A percentile compares a stretch with the other conserved stretches of the same genome.
Evolutionary conservation across 768 basidiomycete genomes (phyloP).

Genomic region (Tulasnella sp.): DNA sequence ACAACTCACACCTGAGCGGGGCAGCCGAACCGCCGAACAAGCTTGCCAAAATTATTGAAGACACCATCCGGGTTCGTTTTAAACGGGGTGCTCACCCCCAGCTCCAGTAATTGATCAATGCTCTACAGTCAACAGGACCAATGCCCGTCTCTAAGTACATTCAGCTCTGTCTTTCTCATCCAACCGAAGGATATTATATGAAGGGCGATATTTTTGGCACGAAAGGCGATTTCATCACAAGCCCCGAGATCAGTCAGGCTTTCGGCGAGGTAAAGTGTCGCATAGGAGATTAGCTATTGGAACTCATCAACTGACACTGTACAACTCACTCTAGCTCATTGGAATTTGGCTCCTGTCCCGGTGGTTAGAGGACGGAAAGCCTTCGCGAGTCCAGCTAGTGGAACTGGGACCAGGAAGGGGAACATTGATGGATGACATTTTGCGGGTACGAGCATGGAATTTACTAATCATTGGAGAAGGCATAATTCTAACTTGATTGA

Average conservation of each 20-base stretch:
- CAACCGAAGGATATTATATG: slow-evolving; percentile 90
- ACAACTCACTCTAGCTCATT: slow-evolving; percentile 58
- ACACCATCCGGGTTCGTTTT: not conserved
- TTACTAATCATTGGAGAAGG: not conserved
- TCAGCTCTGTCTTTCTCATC: slow-evolving; percentile 86
- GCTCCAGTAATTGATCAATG: not conserved
- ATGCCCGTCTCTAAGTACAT: slow-evolving; percentile 86
- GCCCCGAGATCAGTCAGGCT: slow-evolving; percentile 92
- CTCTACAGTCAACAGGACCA: slow-evolving; percentile 74
- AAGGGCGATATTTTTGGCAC: slow-evolving; percentile 74
- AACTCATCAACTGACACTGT: not conserved
- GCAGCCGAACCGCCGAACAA: not conserved
- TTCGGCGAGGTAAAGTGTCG: slow-evolving; percentile 78
- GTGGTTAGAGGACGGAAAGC: slow-evolving; percentile 53
- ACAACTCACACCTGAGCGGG: not conserved
- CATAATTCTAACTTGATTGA: slow-evolving; percentile 43
- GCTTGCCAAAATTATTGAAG: slow-evolving; percentile 12
- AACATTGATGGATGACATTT: slow-evolving; percentile 83
- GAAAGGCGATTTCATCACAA: slow-evolving; percentile 91
- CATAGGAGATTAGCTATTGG: slow-evolving; percentile 35
- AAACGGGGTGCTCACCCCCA: not conserved
- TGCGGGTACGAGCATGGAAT: slow-evolving; percentile 57
- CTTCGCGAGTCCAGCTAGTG: slow-evolving; percentile 60
- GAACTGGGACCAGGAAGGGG: slow-evolving; percentile 95
- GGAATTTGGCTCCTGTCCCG: slow-evolving; percentile 82